Percentiles rank a stretch among this genome's conserved stretches.
These are phyloP conservation scores for Fraxinus latifolia DNA, from an alignment of 305 asterid genomes.

Conservation along the genomic window DNA sequence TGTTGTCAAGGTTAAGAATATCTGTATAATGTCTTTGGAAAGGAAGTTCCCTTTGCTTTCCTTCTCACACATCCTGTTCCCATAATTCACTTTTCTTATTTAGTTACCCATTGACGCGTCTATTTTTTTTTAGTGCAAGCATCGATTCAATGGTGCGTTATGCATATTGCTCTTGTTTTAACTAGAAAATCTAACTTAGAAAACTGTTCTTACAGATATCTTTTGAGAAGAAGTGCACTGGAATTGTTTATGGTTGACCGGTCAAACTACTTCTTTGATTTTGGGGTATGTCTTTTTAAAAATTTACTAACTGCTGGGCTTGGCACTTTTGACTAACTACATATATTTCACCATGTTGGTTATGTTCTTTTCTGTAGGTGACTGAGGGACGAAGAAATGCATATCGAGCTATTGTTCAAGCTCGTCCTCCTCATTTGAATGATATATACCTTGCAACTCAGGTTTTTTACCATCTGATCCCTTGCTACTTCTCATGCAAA, in stretches of 20 bases:
- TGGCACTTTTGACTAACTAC: conserved; percentile 19
- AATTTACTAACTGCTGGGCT: conserved; percentile 24
- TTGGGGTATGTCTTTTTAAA: conserved; percentile 65
- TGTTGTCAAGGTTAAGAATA: not conserved
- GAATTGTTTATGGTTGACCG: conserved; percentile 97
- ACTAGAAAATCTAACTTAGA: conserved; percentile 18
- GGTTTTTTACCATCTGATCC: conserved; percentile 46
- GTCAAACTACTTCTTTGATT: conserved; percentile 94
- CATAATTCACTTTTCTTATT: conserved; percentile 12
- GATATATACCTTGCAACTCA: conserved; percentile 96
- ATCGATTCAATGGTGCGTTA: conserved; percentile 5
- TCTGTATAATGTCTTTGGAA: not conserved
- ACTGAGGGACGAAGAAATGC: conserved; percentile 80
- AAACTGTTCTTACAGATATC: conserved; percentile 62
- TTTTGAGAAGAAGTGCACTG: conserved; percentile 95
- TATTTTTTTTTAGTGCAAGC: conserved; percentile 14
- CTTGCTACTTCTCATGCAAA: conserved; percentile 24
- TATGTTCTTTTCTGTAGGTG: conserved; percentile 47
- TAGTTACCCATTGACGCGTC: conserved; percentile 14
- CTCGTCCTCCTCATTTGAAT: conserved; percentile 94
- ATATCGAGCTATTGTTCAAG: conserved; percentile 97
- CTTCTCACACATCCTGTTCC: conserved; percentile 12
- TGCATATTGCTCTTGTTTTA: conserved; percentile 17
- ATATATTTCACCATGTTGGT: conserved; percentile 20
- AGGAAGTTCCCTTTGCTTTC: not conserved